Percentiles rank a stretch among this genome's conserved stretches.
These are phyloP conservation scores for Irineochytrium annulatum DNA, from an alignment of 192 early-diverging fungal species.

Conservation along the genomic window DNA sequence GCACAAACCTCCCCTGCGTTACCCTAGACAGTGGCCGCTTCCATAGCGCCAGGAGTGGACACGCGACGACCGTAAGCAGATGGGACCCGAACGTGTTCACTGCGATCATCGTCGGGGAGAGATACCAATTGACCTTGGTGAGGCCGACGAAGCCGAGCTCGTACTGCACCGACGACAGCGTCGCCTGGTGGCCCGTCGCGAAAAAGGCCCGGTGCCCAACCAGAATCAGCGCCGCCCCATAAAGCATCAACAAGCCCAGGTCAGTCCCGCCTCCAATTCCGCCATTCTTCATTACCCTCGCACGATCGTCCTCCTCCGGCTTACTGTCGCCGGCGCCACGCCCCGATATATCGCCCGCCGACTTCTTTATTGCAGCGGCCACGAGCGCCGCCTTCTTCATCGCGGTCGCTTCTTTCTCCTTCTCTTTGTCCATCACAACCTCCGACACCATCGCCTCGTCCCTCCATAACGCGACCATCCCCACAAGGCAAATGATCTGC, in stretches of 20 bases:
- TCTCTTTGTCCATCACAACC: background rate
- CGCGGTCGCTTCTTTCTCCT: background rate
- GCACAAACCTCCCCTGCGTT: slow-evolving; percentile 34
- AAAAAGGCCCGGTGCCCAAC: slow-evolving; percentile 67
- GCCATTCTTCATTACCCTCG: no score
- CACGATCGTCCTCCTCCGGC: background rate
- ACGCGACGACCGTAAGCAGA: slow-evolving; percentile 35
- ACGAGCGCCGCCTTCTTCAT: slow-evolving; percentile 4
- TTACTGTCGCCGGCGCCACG: background rate
- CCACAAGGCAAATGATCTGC: slow-evolving; percentile 32
- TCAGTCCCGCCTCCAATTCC: background rate
- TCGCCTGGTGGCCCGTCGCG: slow-evolving; percentile 89
- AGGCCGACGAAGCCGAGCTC: slow-evolving; percentile 83
- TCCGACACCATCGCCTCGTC: slow-evolving; percentile 10
- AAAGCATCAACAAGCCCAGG: slow-evolving; percentile 41
- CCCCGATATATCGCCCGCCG: background rate
- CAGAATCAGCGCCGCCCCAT: slow-evolving; percentile 38
- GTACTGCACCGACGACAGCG: slow-evolving; percentile 88
- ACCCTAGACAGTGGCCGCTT: slow-evolving; percentile 36
- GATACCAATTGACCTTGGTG: slow-evolving; percentile 60
- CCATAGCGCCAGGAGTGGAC: slow-evolving; percentile 62
- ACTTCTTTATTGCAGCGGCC: background rate
- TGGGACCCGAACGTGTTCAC: slow-evolving; percentile 71
- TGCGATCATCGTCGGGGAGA: slow-evolving; percentile 68
- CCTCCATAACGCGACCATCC: slow-evolving; percentile 30